These are phyloP conservation scores for Exophiala sp. DNA, from an alignment of 2,329 filamentous ascomycete species.

Conservation along the genomic window DNA sequence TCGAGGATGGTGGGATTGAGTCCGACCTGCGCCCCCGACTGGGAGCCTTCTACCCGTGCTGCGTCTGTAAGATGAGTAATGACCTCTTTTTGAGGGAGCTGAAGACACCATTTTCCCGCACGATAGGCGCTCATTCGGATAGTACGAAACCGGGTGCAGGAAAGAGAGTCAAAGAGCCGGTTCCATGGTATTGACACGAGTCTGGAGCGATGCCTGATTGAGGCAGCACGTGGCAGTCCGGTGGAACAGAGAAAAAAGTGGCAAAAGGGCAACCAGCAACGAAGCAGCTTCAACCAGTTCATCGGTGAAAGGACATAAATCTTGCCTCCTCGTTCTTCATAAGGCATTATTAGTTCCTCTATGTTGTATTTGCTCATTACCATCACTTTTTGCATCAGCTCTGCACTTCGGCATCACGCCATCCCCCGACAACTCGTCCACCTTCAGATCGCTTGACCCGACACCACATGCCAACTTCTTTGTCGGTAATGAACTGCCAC, in stretches of 20 bases:
- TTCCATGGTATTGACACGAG: background rate
- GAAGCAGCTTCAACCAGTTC: background rate
- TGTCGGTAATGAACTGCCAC: constrained; percentile 91
- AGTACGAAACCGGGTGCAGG: too few species aligned
- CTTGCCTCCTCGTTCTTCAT: background rate
- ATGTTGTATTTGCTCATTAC: constrained; percentile 9
- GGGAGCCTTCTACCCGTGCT: background rate
- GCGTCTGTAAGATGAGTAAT: background rate
- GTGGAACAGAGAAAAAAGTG: background rate
- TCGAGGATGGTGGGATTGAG: background rate
- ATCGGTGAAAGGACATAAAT: background rate
- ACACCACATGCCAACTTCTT: constrained; percentile 81
- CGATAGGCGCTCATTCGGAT: too few species aligned
- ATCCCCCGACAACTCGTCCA: constrained; percentile 55
- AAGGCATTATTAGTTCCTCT: constrained; percentile 7
- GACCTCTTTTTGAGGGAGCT: background rate
- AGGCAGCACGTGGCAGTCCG: constrained; percentile 6
- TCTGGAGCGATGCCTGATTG: background rate
- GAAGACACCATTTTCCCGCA: background rate
- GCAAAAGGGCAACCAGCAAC: background rate
- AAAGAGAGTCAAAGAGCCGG: too few species aligned
- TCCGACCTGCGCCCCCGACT: background rate
- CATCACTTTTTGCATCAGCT: constrained; percentile 40
- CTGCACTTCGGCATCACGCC: constrained; percentile 66
- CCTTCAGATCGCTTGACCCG: constrained; percentile 88